phyloP scores from a whole-genome alignment of 768 basidiomycete genomes.

The Hemileccinum impolitum region DNA sequence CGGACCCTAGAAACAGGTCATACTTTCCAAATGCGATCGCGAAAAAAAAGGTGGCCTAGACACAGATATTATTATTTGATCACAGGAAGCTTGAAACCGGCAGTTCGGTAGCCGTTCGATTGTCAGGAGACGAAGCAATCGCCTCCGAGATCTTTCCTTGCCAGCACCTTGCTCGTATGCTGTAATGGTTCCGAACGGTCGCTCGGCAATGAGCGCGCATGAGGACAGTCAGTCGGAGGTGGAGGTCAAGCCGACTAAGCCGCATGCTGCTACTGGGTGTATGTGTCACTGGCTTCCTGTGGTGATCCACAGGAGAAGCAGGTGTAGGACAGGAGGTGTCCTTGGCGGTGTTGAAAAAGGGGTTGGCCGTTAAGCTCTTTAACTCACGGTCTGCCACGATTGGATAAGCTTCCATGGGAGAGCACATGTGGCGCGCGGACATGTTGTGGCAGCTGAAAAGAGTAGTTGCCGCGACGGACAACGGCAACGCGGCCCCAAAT shows the following conservation, averaged over 20 bases:
- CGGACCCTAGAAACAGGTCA: conserved; percentile 33
- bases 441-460: conserved; percentile 33
- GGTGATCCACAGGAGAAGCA: conserved; percentile 24
- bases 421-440: conserved; percentile 29
- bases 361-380: conserved; percentile 42
- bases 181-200: conserved; percentile 29
- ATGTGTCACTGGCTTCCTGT: conserved; percentile 13
- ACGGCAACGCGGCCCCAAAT: conserved; percentile 47
- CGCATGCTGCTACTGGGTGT: no score
- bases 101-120: conserved; percentile 30
- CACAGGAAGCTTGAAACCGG: conserved; percentile 28
- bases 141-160: conserved; percentile 33
- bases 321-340: conserved; percentile 13
- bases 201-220: conserved; percentile 27
- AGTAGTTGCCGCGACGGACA: conserved; percentile 40
- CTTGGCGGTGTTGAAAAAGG: conserved; percentile 27
- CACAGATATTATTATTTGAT: conserved; percentile 26
- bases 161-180: conserved; percentile 28
- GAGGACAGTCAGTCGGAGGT: conserved; percentile 15
- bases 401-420: conserved; percentile 38
- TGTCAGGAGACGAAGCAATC: conserved; percentile 31
- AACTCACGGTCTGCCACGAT: conserved; percentile 34
- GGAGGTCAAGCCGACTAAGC: no score
- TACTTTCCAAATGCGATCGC: conserved; percentile 22
- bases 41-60: conserved; percentile 25